Evolutionary conservation across 345 rosid genomes (phyloP).

Genomic region (Garcia nutans): DNA sequence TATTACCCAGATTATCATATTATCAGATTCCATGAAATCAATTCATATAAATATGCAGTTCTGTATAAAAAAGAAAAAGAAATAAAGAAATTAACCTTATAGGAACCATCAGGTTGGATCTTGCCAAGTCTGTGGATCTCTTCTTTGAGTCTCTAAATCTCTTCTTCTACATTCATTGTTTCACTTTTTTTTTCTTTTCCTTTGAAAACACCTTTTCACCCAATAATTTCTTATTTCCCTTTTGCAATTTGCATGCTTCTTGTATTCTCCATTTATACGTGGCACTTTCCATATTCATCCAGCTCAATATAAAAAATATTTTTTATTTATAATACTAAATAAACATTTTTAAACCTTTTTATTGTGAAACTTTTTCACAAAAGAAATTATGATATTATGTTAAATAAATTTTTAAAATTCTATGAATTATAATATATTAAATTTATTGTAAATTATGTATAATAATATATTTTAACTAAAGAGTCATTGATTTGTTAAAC

Average conservation of each 20-base stretch:
- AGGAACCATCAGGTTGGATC: conserved; percentile 81
- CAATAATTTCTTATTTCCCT: not conserved
- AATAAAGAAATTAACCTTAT: conserved; percentile 49
- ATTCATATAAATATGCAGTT: not conserved
- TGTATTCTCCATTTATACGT: not conserved
- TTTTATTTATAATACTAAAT: too few species aligned
- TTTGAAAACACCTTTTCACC: not conserved
- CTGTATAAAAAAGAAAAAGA: not conserved
- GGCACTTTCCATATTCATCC: not conserved
- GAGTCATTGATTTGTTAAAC: too few species aligned
- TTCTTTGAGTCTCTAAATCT: conserved; percentile 71
- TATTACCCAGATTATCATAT: not conserved
- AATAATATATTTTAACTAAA: too few species aligned
- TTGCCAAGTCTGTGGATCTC: conserved; percentile 84
- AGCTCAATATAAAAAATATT: too few species aligned
- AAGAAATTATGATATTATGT: too few species aligned
- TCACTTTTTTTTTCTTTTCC: conserved; percentile 10
- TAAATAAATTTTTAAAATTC: too few species aligned
- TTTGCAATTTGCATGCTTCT: not conserved
- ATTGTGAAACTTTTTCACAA: too few species aligned
- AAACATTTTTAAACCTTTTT: too few species aligned
- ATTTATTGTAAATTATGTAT: too few species aligned
- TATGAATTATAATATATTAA: too few species aligned
- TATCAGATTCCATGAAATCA: not conserved
- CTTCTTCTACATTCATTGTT: conserved; percentile 88